Base-by-base conservation (phyloP, 2,329 filamentous ascomycete genomes). In the Neospermospora avenae region DNA sequence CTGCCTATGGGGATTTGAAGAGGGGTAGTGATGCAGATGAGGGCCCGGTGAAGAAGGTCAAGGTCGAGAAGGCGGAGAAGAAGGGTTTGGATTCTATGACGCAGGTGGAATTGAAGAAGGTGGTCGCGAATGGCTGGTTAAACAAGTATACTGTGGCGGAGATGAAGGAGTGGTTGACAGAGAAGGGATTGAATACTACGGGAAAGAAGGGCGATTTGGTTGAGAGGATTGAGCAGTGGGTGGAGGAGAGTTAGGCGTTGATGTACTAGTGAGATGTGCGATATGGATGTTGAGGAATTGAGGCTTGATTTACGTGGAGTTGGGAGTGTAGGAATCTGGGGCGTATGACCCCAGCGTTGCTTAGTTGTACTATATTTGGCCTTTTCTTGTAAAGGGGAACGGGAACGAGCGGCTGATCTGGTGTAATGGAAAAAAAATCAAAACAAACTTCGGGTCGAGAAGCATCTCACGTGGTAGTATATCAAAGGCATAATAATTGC, bases 11-110 rank as follows among this genome's bases (percentile, higher is more conserved):
- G 44, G 60, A 51, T 18, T 18, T 56, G 45, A 87, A 87, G 71
- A 78, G 81, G 20, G 81, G 83, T 58, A 42, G 18, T 16, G 57
- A 59, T 46, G 35, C 18, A 11, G 78, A 79, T 10, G 62, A 58
- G 3, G 59, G 52, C 4, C 58, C 59, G 1, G 63, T 58, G 31
- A 69, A 70, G 62, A 65, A 59, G 46, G 34, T 59, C 18, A 67
- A 67, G 41, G 52, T 48, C 1, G 58, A 65, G 46, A 49, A 56
- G 14, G 52, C 52, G 1, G 58, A 65, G 46, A 49, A 56, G n/a
- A 34, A 58, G 37, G 56, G 37, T 7, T 42, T 71, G 11, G 58
- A 63, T 7, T 58, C 39, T 6, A 64, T 69, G 64, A 63, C 45
- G 42, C n/a, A 39, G 22, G 53, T 53, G 22, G 64, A 70, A 16